Evolutionary conservation across 768 basidiomycete species (phyloP).

Genomic region (Psilocybe tampanensis): DNA sequence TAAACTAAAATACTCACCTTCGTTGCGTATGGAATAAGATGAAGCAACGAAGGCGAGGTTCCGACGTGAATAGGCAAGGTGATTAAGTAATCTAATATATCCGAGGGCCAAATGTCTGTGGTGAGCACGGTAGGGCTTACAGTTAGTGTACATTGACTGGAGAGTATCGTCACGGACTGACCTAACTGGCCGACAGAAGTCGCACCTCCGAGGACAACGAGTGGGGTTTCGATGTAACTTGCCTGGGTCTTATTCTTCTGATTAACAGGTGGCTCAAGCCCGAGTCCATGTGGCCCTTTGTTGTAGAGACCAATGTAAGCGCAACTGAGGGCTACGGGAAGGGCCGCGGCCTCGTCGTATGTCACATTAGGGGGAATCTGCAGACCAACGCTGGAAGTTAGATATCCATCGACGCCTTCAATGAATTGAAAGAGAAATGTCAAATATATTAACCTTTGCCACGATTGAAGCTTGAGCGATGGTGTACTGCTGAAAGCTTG

Average conservation of each 20-base stretch:
- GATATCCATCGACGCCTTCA: background rate
- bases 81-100: too few species aligned
- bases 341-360: constrained; percentile 45
- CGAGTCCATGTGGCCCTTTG: constrained; percentile 37
- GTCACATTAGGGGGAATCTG: constrained; percentile 37
- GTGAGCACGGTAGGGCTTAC: background rate
- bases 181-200: constrained; percentile 54
- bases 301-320: constrained; percentile 52
- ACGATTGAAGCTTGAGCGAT: constrained; percentile 39
- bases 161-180: constrained; percentile 12
- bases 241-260: constrained; percentile 34
- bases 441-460: constrained; percentile 34
- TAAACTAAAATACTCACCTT: too few species aligned
- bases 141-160: too few species aligned
- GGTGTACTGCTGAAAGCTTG: constrained; percentile 49
- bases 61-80: too few species aligned
- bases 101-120: too few species aligned
- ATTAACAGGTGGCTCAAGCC: constrained; percentile 37
- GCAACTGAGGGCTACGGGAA: constrained; percentile 49
- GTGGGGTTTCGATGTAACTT: constrained; percentile 45
- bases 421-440: background rate
- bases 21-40: too few species aligned
- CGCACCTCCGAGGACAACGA: constrained; percentile 49
- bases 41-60: too few species aligned
- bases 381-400: background rate